Conservation (phyloP, 768 basidiomycete species). For the Gloeostereum incarnatum region DNA sequence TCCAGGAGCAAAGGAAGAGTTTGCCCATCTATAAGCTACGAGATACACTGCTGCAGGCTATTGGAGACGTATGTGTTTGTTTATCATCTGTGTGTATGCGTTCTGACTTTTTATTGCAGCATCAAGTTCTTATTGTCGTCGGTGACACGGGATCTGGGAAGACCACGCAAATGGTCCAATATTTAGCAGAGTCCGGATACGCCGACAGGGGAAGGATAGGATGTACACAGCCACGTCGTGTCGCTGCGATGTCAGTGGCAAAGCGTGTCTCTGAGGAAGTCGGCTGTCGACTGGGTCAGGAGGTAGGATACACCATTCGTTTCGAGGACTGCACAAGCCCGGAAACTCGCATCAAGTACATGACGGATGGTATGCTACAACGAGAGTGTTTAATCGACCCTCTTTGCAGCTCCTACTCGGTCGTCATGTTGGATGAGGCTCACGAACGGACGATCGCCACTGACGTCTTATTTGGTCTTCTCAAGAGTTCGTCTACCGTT, state of each 20-base stretch:
- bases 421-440: slow-evolving; percentile 98
- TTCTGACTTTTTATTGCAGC: slow-evolving; percentile 33
- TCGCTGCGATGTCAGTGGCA: slow-evolving; percentile 98
- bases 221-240: slow-evolving; percentile 98
- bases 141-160: slow-evolving; percentile 99
- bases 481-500: slow-evolving; percentile 61
- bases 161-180: slow-evolving; percentile 99
- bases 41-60: slow-evolving; percentile 82
- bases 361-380: slow-evolving; percentile 99
- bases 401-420: slow-evolving; percentile 84
- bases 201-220: slow-evolving; percentile 89
- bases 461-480: slow-evolving; percentile 90
- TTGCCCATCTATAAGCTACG: slow-evolving; percentile 94
- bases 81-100: slow-evolving; percentile 8
- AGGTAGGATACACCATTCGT: slow-evolving; percentile 97
- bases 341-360: slow-evolving; percentile 99
- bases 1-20: slow-evolving; percentile 87
- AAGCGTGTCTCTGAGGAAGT: slow-evolving; percentile 99
- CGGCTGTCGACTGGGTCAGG: slow-evolving; percentile 92
- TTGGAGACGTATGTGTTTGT: slow-evolving; percentile 60
- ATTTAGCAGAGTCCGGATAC: slow-evolving; percentile 90
- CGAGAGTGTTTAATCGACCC: slow-evolving; percentile 96
- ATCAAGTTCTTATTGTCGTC: slow-evolving; percentile 96
- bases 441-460: slow-evolving; percentile 99
- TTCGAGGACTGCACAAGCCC: slow-evolving; percentile 99